phyloP scores from a whole-genome alignment of 2,329 filamentous ascomycete species.

The Talaromyces pinophilus region DNA sequence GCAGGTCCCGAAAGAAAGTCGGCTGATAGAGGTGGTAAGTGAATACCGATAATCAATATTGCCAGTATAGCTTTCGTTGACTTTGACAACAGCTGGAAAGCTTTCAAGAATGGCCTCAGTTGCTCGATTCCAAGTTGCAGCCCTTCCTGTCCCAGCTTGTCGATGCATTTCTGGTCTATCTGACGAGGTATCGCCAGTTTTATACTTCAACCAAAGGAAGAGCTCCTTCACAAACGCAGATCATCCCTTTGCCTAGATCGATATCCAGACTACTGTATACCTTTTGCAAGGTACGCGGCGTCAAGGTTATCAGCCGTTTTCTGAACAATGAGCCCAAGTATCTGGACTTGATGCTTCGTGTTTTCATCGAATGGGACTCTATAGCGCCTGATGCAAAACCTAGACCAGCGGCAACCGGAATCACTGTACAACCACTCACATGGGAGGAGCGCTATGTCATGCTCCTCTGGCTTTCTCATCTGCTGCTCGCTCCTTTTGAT shows the following conservation, averaged over 20 bases:
- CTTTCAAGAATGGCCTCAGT: conserved; percentile 93
- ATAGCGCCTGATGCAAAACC: conserved; percentile 25
- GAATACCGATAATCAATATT: conserved; percentile 20
- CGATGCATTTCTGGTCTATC: conserved; percentile 70
- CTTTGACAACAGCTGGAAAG: conserved; percentile 63
- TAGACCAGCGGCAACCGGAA: conserved; percentile 24
- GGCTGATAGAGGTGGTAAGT: conserved; percentile 44
- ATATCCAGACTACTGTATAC: conserved; percentile 81
- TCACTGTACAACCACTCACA: conserved; percentile 50
- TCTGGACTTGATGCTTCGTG: conserved; percentile 75
- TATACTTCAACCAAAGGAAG: conserved; percentile 39
- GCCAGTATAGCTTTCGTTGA: neutral
- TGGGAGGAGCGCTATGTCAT: conserved; percentile 92
- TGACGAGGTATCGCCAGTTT: conserved; percentile 49
- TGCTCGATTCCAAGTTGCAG: conserved; percentile 81
- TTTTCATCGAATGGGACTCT: conserved; percentile 64
- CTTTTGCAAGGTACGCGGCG: conserved; percentile 90
- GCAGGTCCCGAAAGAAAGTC: conserved; percentile 40
- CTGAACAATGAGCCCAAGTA: conserved; percentile 86
- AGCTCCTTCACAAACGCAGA: conserved; percentile 40
- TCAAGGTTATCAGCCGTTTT: conserved; percentile 89
- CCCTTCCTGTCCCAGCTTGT: conserved; percentile 73
- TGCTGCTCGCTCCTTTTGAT: conserved; percentile 86
- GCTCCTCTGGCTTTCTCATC: conserved; percentile 81
- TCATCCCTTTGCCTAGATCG: conserved; percentile 63